These are phyloP conservation scores for Dothideomycetidae sp. DNA, from an alignment of 2,329 filamentous ascomycete species.

Conservation along the genomic window DNA sequence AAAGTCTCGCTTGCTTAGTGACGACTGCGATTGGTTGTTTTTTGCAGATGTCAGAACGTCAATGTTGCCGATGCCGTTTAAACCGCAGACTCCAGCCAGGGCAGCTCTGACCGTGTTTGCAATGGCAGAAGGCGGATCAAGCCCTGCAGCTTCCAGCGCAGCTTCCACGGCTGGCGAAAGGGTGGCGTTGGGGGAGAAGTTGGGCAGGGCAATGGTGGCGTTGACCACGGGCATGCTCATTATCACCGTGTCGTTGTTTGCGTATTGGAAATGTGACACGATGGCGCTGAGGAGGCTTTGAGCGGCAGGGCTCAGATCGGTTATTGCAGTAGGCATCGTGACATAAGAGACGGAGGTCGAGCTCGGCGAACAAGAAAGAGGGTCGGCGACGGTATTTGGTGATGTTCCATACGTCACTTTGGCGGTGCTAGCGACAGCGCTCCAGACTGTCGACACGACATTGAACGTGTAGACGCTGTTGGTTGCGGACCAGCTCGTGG, in stretches of 20 bases:
- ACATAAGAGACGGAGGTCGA: neutral
- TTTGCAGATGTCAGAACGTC: too few species aligned
- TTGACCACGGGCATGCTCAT: neutral
- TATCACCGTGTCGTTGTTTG: neutral
- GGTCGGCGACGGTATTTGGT: too few species aligned
- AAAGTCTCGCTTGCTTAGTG: neutral
- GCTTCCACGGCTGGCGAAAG: neutral
- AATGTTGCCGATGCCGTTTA: too few species aligned
- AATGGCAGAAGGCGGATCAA: neutral
- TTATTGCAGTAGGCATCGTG: conserved; percentile 21
- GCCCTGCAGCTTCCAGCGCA: neutral
- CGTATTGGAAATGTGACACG: neutral
- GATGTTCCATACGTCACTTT: neutral
- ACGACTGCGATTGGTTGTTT: too few species aligned
- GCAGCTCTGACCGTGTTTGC: neutral
- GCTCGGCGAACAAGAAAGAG: neutral
- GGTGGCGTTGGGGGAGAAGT: neutral
- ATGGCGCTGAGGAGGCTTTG: neutral
- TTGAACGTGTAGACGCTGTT: neutral
- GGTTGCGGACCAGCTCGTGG: neutral
- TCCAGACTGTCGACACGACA: neutral
- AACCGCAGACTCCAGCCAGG: neutral
- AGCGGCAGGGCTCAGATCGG: neutral
- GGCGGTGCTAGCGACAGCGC: neutral
- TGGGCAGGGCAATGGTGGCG: neutral